phyloP scores from a whole-genome alignment of 140 eudicot species.

The Senecio squalidus region DNA sequence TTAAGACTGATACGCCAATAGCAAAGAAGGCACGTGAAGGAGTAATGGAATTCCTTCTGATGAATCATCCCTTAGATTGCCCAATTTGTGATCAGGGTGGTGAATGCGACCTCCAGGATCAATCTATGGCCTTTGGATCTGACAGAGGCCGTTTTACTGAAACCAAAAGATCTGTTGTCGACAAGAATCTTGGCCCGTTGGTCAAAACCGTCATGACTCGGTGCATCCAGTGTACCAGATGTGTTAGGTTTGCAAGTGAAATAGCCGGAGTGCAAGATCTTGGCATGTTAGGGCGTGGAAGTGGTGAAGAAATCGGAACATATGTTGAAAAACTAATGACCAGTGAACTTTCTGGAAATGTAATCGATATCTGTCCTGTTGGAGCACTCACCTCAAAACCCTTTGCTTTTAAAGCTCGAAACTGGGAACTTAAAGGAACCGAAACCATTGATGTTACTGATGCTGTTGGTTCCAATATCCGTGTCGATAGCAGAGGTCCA shows the following conservation, averaged over 20 bases:
- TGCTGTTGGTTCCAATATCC: constrained; percentile 95
- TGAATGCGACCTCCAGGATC: constrained; percentile 97
- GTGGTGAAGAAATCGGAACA: constrained; percentile 99
- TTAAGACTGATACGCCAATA: constrained; percentile 87
- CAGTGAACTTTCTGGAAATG: constrained; percentile 97
- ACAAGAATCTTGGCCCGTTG: constrained; percentile 92
- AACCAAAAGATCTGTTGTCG: constrained; percentile 92
- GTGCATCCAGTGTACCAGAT: constrained; percentile 96
- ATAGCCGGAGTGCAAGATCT: constrained; percentile 96
- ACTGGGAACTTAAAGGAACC: constrained; percentile 98
- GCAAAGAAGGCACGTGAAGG: constrained; percentile 99
- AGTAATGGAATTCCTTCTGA: constrained; percentile 90
- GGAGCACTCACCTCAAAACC: constrained; percentile 98
- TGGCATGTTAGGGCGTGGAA: constrained; percentile 99
- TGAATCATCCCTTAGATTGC: constrained; percentile 98
- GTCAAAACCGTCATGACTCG: constrained; percentile 98
- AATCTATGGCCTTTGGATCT: constrained; percentile 97
- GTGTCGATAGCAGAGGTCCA: constrained; percentile 97
- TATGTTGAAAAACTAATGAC: constrained; percentile 97
- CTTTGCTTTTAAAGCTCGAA: constrained; percentile 94
- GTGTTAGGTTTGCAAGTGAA: constrained; percentile 96
- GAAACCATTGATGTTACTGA: constrained; percentile 94
- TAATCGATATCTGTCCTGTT: constrained; percentile 96
- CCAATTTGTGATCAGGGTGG: constrained; percentile 99
- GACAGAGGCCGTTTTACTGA: constrained; percentile 95